Evolutionary conservation across 2,329 filamentous ascomycete genomes (phyloP).

Genomic region (Verticillium dahliae): DNA sequence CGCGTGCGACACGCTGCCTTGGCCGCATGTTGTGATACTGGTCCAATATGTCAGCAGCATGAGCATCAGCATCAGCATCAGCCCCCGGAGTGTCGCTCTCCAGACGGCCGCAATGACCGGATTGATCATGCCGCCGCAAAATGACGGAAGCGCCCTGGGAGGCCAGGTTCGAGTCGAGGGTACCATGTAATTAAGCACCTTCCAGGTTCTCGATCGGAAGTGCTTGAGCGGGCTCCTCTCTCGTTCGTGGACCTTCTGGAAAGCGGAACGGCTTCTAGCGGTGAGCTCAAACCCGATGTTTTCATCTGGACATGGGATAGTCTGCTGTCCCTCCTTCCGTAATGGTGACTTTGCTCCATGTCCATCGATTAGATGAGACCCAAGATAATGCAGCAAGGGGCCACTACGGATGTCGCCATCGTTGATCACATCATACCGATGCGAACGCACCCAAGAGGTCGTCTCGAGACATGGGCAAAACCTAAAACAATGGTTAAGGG

Average conservation of each 20-base stretch:
- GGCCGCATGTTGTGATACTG: background rate
- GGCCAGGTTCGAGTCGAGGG: background rate
- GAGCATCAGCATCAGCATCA: background rate
- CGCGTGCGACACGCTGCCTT: background rate
- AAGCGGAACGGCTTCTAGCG: background rate
- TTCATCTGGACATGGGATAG: background rate
- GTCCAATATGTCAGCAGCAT: background rate
- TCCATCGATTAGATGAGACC: background rate
- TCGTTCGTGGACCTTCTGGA: background rate
- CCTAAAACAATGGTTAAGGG: background rate
- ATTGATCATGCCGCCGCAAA: background rate
- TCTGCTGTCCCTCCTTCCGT: background rate
- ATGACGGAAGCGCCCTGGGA: background rate
- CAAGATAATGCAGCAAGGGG: background rate
- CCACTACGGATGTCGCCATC: background rate
- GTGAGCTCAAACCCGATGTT: background rate
- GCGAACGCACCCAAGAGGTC: background rate
- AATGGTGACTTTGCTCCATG: background rate
- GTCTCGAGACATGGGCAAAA: background rate
- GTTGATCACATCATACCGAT: background rate
- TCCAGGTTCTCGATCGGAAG: background rate
- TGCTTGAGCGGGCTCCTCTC: background rate
- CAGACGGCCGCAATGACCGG: background rate
- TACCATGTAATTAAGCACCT: background rate
- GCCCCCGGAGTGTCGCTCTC: background rate